phyloP scores from a whole-genome alignment of 441 rosid species.

The Populus hybrid region DNA sequence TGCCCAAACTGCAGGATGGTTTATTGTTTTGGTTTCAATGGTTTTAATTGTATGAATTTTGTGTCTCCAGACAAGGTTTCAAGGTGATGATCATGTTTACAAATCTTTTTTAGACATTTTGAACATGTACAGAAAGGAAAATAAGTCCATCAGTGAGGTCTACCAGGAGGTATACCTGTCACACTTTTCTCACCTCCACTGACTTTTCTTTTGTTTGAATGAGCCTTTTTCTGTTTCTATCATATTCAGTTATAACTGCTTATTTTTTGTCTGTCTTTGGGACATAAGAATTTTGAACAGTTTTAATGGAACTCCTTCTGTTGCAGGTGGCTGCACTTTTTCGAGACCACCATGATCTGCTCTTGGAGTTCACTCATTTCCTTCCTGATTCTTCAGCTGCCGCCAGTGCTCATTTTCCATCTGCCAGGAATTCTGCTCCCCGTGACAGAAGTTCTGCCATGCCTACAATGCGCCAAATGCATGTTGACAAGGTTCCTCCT shows the following conservation, averaged over 20 bases:
- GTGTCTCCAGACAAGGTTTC: slow-evolving; percentile 84
- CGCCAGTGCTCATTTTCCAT: slow-evolving; percentile 42
- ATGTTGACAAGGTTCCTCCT: slow-evolving; percentile 66
- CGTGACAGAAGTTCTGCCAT: slow-evolving; percentile 66
- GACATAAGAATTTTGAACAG: neutral
- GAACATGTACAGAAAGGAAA: slow-evolving; percentile 96
- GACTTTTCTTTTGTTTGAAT: slow-evolving; percentile 9
- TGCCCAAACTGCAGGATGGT: slow-evolving; percentile 12
- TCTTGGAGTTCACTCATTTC: slow-evolving; percentile 80
- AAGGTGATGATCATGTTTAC: slow-evolving; percentile 89
- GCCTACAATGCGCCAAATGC: slow-evolving; percentile 53
- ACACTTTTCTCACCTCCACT: neutral
- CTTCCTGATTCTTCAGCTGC: slow-evolving; percentile 83
- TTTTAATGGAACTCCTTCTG: slow-evolving; percentile 13
- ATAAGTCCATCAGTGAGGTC: slow-evolving; percentile 88
- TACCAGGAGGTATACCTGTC: slow-evolving; percentile 69
- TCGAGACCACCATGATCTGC: slow-evolving; percentile 80
- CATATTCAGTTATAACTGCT: neutral
- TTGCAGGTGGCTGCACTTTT: slow-evolving; percentile 86
- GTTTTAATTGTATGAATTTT: slow-evolving; percentile 18
- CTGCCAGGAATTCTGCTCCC: slow-evolving; percentile 52
- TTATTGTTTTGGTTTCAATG: slow-evolving; percentile 2
- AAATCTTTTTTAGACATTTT: slow-evolving; percentile 90
- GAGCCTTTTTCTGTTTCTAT: neutral
- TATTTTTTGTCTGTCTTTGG: neutral